These are phyloP conservation scores for Royoungia palumana DNA, from an alignment of 768 basidiomycete genomes.

Conservation along the genomic window DNA sequence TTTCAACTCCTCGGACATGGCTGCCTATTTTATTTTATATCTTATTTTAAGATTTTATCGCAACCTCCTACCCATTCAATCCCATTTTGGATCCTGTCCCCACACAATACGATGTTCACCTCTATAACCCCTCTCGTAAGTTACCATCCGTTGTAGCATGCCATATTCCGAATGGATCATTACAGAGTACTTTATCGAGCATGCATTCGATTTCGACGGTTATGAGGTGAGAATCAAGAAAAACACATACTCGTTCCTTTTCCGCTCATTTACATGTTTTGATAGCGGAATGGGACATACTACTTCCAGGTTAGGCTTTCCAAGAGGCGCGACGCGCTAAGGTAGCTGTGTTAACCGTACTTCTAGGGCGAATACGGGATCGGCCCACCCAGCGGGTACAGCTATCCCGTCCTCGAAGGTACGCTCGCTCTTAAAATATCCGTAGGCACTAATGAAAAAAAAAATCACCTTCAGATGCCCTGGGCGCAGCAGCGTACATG, in stretches of 20 bases:
- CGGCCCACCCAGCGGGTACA: slow-evolving; percentile 47
- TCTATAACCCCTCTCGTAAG: slow-evolving; percentile 45
- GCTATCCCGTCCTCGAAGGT: slow-evolving; percentile 59
- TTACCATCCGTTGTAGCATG: no score
- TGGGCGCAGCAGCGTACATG: slow-evolving; percentile 64
- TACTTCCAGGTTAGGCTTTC: slow-evolving; percentile 40
- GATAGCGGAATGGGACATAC: slow-evolving; percentile 52
- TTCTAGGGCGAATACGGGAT: slow-evolving; percentile 51
- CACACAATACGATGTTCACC: slow-evolving; percentile 51
- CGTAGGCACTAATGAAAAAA: background rate
- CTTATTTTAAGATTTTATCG: slow-evolving; percentile 55
- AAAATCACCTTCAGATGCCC: slow-evolving; percentile 38
- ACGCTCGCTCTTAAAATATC: slow-evolving; percentile 4
- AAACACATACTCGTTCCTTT: background rate
- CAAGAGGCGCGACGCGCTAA: background rate
- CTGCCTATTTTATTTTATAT: slow-evolving; percentile 4
- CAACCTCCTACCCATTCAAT: slow-evolving; percentile 42
- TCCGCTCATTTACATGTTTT: background rate
- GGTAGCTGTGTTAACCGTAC: background rate
- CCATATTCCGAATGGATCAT: background rate
- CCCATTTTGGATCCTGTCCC: slow-evolving; percentile 50
- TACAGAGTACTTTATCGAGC: slow-evolving; percentile 40
- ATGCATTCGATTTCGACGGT: slow-evolving; percentile 47
- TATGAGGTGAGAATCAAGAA: slow-evolving; percentile 37
- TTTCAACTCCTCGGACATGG: slow-evolving; percentile 8